Base-by-base conservation (phyloP, 2,329 filamentous ascomycete species). In the Coleophoma crateriformis region DNA sequence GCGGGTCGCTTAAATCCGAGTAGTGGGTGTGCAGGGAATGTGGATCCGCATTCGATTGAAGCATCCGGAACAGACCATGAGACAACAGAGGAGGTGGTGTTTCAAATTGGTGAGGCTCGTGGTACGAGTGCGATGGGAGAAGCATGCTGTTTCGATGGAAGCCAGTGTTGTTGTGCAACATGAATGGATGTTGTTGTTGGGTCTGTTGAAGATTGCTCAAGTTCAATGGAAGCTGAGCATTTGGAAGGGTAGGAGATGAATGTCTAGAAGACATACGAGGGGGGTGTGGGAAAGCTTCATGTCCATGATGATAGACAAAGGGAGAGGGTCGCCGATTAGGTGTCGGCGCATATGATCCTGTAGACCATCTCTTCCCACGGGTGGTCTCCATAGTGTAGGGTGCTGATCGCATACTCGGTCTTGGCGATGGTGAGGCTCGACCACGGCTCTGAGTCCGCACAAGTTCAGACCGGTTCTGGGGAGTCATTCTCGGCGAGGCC, bases 311-410 rank as follows among this genome's bases (percentile, higher is more conserved):
- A 64, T 84, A 84, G 40, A 84, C 73, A 55, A 83, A 81, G 2
- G 84, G 77, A 33, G 81, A 75, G 22, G 77, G 75, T 33, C 82
- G 74, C 49, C 78, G 71, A 59, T 70, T 79, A 20, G 73, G 73
- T 17, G 72, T 67, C 1, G 81, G 77, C 17, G 77, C 82, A 52
- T 85, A 88, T 3, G 84, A 88, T 13, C 85, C 86, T 3, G 87
- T 90, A 17, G 87, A 90, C 86, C 87, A 90, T 57, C 87, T 76
- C 73, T 90, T 89, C 63, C 76, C 82, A 54, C 84, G 78, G 42
- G 74, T 75, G 47, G 75, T 78, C 42, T 89, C 85, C 46, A 88
- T 75, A 46, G 72, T 84, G 68, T 90, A 90, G 1, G 87, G 87
- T 15, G 82, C 84, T 38, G 85, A 80, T 53, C 86, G 79, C 62